Evolutionary conservation across 129 eudicot genomes (phyloP).

Genomic region (Pulicaria dysenterica): DNA sequence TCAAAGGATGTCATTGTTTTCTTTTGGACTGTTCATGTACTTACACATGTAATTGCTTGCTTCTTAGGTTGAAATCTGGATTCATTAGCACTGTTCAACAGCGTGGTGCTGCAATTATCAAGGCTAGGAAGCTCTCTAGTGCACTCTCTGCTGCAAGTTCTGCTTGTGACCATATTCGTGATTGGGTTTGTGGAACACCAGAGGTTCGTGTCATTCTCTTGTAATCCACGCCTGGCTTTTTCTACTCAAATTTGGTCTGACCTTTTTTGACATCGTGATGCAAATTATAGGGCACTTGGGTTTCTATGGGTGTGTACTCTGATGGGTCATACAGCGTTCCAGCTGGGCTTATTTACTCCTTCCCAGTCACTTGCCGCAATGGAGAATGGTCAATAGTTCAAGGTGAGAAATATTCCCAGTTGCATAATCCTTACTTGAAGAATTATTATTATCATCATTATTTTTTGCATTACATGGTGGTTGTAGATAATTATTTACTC

Average conservation of each 20-base stretch:
- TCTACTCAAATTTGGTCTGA: neutral
- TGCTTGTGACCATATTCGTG: slow-evolving; percentile 99
- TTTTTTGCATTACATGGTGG: neutral
- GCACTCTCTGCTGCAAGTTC: slow-evolving; percentile 99
- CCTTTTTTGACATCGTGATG: slow-evolving; percentile 11
- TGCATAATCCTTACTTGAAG: neutral
- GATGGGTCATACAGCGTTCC: slow-evolving; percentile 99
- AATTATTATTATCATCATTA: too few relatives aligned
- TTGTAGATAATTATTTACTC: neutral
- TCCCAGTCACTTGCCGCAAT: slow-evolving; percentile 92
- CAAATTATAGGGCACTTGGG: slow-evolving; percentile 81
- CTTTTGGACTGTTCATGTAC: neutral
- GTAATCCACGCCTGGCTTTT: neutral
- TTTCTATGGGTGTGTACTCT: slow-evolving; percentile 99
- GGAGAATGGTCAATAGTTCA: slow-evolving; percentile 98
- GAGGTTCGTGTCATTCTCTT: slow-evolving; percentile 53
- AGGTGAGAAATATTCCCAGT: slow-evolving; percentile 47
- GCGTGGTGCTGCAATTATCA: slow-evolving; percentile 99
- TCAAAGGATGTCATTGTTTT: neutral
- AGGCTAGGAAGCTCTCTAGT: slow-evolving; percentile 98
- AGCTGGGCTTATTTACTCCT: slow-evolving; percentile 95
- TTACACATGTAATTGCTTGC: neutral
- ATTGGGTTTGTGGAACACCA: slow-evolving; percentile 99
- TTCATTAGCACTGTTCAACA: slow-evolving; percentile 92
- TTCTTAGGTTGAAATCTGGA: slow-evolving; percentile 80